phyloP scores from a whole-genome alignment of 345 rosid species.

The Populus davidiana region DNA sequence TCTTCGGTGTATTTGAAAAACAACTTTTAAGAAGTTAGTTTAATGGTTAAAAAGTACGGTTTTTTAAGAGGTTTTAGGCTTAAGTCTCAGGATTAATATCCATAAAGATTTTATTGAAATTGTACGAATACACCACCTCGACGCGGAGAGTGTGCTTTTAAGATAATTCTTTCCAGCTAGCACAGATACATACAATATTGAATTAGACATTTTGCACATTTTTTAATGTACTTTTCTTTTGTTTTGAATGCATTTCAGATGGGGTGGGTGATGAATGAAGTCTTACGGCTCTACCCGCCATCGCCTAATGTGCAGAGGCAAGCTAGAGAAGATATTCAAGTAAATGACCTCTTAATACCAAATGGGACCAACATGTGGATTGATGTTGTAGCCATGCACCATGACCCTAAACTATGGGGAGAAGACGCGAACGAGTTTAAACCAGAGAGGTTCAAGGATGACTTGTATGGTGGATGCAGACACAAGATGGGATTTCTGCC shows the following conservation, averaged over 20 bases:
- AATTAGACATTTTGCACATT: too few species aligned
- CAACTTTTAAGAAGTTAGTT: too few species aligned
- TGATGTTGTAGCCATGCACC: slow-evolving; percentile 89
- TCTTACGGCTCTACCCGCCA: slow-evolving; percentile 66
- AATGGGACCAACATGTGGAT: slow-evolving; percentile 85
- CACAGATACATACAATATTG: too few species aligned
- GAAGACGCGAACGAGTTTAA: slow-evolving; percentile 61
- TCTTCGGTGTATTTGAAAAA: too few species aligned
- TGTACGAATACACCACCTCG: too few species aligned
- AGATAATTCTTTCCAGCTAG: too few species aligned
- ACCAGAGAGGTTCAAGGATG: slow-evolving; percentile 78
- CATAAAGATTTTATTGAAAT: too few species aligned
- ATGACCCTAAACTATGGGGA: slow-evolving; percentile 78
- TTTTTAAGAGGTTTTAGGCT: too few species aligned
- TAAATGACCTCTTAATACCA: slow-evolving; percentile 45
- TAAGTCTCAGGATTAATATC: too few species aligned
- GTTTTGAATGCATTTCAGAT: slow-evolving; percentile 42
- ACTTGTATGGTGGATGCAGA: slow-evolving; percentile 68
- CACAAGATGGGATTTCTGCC: slow-evolving; percentile 92
- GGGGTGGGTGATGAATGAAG: slow-evolving; percentile 91
- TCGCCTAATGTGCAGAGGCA: slow-evolving; percentile 87
- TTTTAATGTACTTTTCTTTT: too few species aligned
- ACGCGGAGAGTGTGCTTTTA: too few species aligned
- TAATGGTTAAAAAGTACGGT: too few species aligned
- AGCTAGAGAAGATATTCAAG: slow-evolving; percentile 56